Conservation (phyloP, 2,329 filamentous ascomycete genomes). For the Colletotrichum eremochloae region DNA sequence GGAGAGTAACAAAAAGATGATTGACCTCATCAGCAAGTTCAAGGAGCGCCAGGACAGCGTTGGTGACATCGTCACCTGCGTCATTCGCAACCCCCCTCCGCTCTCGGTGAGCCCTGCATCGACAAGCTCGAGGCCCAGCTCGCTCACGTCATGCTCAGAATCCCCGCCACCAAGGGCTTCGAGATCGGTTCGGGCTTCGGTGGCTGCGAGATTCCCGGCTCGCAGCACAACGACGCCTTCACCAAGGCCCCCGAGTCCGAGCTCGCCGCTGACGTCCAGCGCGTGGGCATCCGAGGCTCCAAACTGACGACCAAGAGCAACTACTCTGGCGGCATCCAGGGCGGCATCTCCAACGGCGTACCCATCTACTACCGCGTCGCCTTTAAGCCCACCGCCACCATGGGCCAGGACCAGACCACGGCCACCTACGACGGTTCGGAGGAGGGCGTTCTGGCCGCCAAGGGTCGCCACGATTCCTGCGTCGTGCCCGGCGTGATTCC, state of each 20-base stretch:
- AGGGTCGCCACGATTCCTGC: conserved; percentile 94
- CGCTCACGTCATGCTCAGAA: conserved; percentile 93
- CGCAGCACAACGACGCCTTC: conserved; percentile 93
- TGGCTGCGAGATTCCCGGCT: conserved; percentile 87
- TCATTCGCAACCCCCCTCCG: conserved; percentile 89
- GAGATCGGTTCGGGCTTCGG: conserved; percentile 94
- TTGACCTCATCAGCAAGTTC: conserved; percentile 81
- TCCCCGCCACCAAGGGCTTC: conserved; percentile 95
- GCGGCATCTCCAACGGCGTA: conserved; percentile 93
- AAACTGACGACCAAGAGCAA: conserved; percentile 90
- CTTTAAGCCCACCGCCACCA: conserved; percentile 96
- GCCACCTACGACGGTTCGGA: conserved; percentile 79
- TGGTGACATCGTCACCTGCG: conserved; percentile 93
- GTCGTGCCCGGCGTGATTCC: conserved; percentile 90
- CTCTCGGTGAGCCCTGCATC: conserved; percentile 93
- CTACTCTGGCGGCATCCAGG: conserved; percentile 95
- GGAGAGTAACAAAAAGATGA: conserved; percentile 77
- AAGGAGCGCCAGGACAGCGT: conserved; percentile 88
- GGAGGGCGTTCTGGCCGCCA: conserved; percentile 86
- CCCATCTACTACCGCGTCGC: conserved; percentile 94
- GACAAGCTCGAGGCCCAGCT: conserved; percentile 95
- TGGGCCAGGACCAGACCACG: conserved; percentile 88
- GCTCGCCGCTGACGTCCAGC: conserved; percentile 50
- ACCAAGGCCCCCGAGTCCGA: conserved; percentile 65
- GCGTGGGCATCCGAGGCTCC: conserved; percentile 64